Conservation (phyloP, 768 basidiomycete species). For the Podaxis mareebaensis region DNA sequence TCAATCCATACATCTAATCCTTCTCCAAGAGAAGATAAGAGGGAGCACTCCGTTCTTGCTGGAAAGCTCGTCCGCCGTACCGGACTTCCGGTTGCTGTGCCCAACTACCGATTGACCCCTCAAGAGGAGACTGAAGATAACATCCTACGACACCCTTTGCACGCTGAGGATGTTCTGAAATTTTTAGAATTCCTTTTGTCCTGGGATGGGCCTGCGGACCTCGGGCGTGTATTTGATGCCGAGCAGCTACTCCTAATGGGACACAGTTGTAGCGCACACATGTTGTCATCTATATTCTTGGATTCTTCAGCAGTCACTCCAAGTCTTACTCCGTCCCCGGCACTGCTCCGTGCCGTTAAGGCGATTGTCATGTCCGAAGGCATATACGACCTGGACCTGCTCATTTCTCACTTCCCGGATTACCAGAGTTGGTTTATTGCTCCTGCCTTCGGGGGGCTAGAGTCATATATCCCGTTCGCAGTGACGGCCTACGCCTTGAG, state of each 20-base stretch:
- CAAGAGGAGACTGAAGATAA: slow-evolving; percentile 32
- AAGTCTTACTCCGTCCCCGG: slow-evolving; percentile 43
- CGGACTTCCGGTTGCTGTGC: slow-evolving; percentile 60
- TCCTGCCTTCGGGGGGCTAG: slow-evolving; percentile 53
- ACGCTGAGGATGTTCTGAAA: slow-evolving; percentile 63
- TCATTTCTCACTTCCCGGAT: slow-evolving; percentile 63
- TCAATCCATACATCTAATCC: background rate
- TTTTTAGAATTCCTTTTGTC: slow-evolving; percentile 59
- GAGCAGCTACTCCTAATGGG: slow-evolving; percentile 60
- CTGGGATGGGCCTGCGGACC: slow-evolving; percentile 40
- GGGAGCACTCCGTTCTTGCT: slow-evolving; percentile 55
- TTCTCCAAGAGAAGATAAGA: slow-evolving; percentile 68
- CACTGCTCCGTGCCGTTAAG: slow-evolving; percentile 44
- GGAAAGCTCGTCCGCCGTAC: slow-evolving; percentile 50
- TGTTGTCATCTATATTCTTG: slow-evolving; percentile 70
- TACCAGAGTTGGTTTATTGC: slow-evolving; percentile 74
- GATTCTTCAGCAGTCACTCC: slow-evolving; percentile 44
- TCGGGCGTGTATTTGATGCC: slow-evolving; percentile 36
- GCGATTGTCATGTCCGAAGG: slow-evolving; percentile 73
- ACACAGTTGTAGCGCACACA: slow-evolving; percentile 84
- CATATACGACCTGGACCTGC: slow-evolving; percentile 71
- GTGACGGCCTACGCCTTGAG: slow-evolving; percentile 42
- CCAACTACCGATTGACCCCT: slow-evolving; percentile 78
- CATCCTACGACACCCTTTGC: slow-evolving; percentile 64
- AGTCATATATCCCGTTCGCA: slow-evolving; percentile 51